Conservation (phyloP, 495 filamentous ascomycete species). For the Haplographium delicatum region DNA sequence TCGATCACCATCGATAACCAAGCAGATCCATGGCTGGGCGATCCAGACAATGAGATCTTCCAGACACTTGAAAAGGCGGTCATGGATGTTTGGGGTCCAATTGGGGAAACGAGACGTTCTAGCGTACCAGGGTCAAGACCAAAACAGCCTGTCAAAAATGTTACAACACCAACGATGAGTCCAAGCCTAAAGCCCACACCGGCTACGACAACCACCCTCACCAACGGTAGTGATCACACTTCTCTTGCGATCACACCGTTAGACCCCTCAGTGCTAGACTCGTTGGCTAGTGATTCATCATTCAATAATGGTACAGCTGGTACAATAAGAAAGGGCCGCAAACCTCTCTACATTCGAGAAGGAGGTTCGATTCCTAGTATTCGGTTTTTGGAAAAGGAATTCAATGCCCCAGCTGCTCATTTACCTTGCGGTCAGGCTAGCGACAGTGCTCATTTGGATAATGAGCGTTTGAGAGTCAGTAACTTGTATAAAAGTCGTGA, state of each 20-base stretch:
- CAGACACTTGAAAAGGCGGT: conserved; percentile 82
- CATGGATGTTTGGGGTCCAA: conserved; percentile 69
- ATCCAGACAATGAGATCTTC: conserved; percentile 87
- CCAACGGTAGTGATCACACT: conserved; percentile 36
- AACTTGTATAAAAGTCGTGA: conserved; percentile 89
- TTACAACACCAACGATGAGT: conserved; percentile 35
- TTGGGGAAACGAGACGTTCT: conserved; percentile 25
- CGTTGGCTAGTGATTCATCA: neutral
- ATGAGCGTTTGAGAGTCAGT: conserved; percentile 79
- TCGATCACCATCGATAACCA: conserved; percentile 82
- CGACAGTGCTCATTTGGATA: conserved; percentile 90
- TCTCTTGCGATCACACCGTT: conserved; percentile 23
- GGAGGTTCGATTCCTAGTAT: conserved; percentile 92
- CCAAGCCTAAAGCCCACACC: conserved; percentile 35
- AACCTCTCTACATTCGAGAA: conserved; percentile 88
- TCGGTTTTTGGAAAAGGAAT: conserved; percentile 91
- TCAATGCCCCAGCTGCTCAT: conserved; percentile 86
- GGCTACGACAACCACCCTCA: conserved; percentile 55
- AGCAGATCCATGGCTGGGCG: conserved; percentile 94
- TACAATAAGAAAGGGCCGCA: conserved; percentile 30
- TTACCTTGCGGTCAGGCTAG: conserved; percentile 93
- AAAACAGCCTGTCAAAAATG: conserved; percentile 28
- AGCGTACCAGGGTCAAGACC: conserved; percentile 23
- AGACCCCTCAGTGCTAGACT: conserved; percentile 2
- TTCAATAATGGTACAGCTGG: neutral